phyloP scores from a whole-genome alignment of 2,329 filamentous ascomycete species.

The Pleurostoma richardsiae region DNA sequence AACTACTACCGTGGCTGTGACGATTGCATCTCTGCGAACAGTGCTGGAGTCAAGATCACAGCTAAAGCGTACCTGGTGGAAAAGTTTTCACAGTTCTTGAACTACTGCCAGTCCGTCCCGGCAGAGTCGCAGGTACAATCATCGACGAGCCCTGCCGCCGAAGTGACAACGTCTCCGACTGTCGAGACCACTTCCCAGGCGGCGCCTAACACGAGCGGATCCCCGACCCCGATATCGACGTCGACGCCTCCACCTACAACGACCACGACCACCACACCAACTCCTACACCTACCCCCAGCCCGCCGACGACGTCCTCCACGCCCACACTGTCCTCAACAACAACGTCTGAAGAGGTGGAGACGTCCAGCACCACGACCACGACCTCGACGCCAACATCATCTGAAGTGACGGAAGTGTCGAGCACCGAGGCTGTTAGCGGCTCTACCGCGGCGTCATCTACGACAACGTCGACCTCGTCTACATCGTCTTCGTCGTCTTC shows the following conservation, averaged over 20 bases:
- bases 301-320: constrained; percentile 7
- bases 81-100: constrained; percentile 36
- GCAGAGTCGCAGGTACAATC: constrained; percentile 4
- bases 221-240: constrained; percentile 7
- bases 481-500: neutral
- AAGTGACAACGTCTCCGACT: constrained; percentile 5
- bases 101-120: constrained; percentile 32
- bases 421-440: neutral
- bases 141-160: constrained; percentile 12
- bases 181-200: constrained; percentile 10
- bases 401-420: neutral
- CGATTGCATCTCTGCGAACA: constrained; percentile 30
- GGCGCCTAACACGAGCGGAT: constrained; percentile 8
- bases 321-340: neutral
- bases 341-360: neutral
- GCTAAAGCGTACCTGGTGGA: constrained; percentile 26
- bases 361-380: neutral
- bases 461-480: neutral
- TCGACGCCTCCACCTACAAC: constrained; percentile 4
- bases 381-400: neutral
- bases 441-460: neutral
- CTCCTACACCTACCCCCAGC: constrained; percentile 3
- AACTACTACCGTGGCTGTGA: constrained; percentile 29
- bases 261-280: neutral
- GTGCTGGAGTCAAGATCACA: constrained; percentile 16